Conservation (phyloP, 768 basidiomycete genomes). For the Rhizopogon roseolus region DNA sequence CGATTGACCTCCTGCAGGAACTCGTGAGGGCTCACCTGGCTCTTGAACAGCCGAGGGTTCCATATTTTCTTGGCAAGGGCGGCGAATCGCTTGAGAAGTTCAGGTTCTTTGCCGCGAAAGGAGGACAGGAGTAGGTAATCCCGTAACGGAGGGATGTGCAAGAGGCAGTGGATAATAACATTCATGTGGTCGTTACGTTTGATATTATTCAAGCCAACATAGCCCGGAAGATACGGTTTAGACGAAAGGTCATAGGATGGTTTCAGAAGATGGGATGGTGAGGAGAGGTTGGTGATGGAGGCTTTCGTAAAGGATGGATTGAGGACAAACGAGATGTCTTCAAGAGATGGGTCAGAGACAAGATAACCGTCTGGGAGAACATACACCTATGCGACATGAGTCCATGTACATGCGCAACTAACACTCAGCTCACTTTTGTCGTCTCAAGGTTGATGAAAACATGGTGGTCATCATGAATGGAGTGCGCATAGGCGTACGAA, state of each 20-base stretch:
- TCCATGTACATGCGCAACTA: neutral
- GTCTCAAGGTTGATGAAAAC: slow-evolving; percentile 96
- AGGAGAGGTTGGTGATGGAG: slow-evolving; percentile 51
- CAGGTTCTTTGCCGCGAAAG: slow-evolving; percentile 71
- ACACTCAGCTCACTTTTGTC: slow-evolving; percentile 59
- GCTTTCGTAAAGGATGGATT: slow-evolving; percentile 76
- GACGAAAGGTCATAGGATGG: slow-evolving; percentile 82
- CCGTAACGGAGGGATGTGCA: slow-evolving; percentile 87
- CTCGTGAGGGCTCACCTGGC: slow-evolving; percentile 98
- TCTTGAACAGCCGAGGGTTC: slow-evolving; percentile 96
- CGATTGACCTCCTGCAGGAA: slow-evolving; percentile 95
- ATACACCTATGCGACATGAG: slow-evolving; percentile 62
- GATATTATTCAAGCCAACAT: slow-evolving; percentile 96
- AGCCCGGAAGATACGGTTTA: slow-evolving; percentile 86
- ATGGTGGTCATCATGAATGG: slow-evolving; percentile 97
- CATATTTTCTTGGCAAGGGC: slow-evolving; percentile 89
- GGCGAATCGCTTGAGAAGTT: slow-evolving; percentile 85
- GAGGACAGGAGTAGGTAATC: slow-evolving; percentile 80
- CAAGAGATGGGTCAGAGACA: slow-evolving; percentile 93
- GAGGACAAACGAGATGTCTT: slow-evolving; percentile 91
- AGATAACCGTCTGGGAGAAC: slow-evolving; percentile 96
- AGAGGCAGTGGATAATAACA: slow-evolving; percentile 88
- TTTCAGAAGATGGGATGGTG: slow-evolving; percentile 55
- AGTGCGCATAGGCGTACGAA: slow-evolving; percentile 94
- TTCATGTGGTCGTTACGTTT: slow-evolving; percentile 98